phyloP scores from a whole-genome alignment of 2,329 filamentous ascomycete species.

The Fusarium luffae region DNA sequence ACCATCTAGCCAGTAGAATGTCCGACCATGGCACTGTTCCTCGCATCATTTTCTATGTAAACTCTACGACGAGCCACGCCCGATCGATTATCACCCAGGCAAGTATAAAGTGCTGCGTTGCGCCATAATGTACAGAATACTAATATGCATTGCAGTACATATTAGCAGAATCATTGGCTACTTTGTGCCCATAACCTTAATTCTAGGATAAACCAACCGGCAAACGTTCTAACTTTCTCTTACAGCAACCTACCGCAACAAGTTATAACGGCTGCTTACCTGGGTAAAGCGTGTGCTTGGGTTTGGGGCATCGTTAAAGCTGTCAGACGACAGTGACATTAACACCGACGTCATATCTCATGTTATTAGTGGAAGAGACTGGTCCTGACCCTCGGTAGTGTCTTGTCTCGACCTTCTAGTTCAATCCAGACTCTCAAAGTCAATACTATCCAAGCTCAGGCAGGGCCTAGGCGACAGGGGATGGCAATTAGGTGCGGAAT shows the following conservation, averaged over 20 bases:
- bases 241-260: background rate
- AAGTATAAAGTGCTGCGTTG: no score
- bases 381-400: slow-evolving; percentile 31
- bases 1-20: background rate
- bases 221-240: background rate
- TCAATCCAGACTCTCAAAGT: slow-evolving; percentile 35
- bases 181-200: background rate
- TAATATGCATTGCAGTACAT: background rate
- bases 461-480: slow-evolving; percentile 27
- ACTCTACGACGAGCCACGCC: no score
- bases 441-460: slow-evolving; percentile 11
- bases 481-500: background rate
- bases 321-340: slow-evolving; percentile 12
- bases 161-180: background rate
- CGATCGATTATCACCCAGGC: no score
- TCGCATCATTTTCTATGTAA: no score
- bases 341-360: slow-evolving; percentile 30
- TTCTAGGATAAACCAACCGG: background rate
- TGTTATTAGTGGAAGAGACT: slow-evolving; percentile 12
- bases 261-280: background rate
- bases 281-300: background rate
- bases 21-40: no score
- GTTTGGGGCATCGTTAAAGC: background rate
- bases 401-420: slow-evolving; percentile 35
- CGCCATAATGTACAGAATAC: no score